Conservation (phyloP, 208 protist species). For the Acanthamoeba lenticulata region DNA sequence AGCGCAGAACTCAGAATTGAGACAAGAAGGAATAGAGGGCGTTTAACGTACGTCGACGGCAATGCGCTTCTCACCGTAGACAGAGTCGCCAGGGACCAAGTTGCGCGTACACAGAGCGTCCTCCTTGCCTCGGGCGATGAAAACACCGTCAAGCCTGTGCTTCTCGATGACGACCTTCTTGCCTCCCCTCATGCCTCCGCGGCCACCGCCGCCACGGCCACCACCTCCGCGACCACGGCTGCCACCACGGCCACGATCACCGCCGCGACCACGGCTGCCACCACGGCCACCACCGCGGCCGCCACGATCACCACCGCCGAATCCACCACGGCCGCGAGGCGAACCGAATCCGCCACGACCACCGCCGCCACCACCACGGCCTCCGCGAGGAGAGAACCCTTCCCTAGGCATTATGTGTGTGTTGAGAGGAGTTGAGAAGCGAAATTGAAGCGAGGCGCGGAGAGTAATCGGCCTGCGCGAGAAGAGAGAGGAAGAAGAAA, state of each 20-base stretch:
- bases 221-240: slow-evolving; percentile 78
- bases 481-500: not conserved
- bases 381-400: slow-evolving; percentile 29
- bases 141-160: slow-evolving; percentile 97
- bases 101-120: slow-evolving; percentile 98
- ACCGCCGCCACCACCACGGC: slow-evolving; percentile 58
- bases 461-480: not conserved
- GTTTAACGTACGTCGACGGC: slow-evolving; percentile 85
- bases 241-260: slow-evolving; percentile 72
- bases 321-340: slow-evolving; percentile 67
- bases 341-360: slow-evolving; percentile 73
- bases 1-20: not conserved
- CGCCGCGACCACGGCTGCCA: slow-evolving; percentile 66
- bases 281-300: slow-evolving; percentile 72
- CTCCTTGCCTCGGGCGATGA: slow-evolving; percentile 98
- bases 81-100: slow-evolving; percentile 97
- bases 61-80: slow-evolving; percentile 99
- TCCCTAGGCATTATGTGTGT: not conserved
- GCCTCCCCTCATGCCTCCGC: slow-evolving; percentile 86
- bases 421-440: not conserved
- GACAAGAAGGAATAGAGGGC: not conserved
- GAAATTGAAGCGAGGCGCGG: not conserved
- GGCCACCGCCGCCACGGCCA: slow-evolving; percentile 73
- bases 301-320: slow-evolving; percentile 74
- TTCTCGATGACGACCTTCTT: slow-evolving; percentile 97